A percentile compares a stretch with the other conserved stretches of the same genome.
Evolutionary conservation across 2,329 filamentous ascomycete species (phyloP).

Genomic region (Hymenoscyphus fraxineus): DNA sequence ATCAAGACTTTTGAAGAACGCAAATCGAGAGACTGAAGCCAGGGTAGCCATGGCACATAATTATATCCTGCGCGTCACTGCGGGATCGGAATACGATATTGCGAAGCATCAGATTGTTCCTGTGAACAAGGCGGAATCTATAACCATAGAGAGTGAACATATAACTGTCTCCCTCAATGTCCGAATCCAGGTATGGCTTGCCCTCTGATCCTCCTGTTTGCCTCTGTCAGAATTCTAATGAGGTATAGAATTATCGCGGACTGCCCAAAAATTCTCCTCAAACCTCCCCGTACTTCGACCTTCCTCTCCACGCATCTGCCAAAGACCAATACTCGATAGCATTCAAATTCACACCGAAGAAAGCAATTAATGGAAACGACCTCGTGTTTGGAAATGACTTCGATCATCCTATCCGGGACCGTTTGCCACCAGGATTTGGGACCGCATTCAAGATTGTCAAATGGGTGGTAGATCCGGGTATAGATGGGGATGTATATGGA

Average conservation of each 20-base stretch:
- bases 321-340: conserved; percentile 81
- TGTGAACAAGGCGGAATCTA: conserved; percentile 66
- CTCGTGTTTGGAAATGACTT: conserved; percentile 96
- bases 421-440: conserved; percentile 80
- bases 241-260: conserved; percentile 47
- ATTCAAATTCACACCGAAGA: conserved; percentile 72
- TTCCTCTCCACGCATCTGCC: conserved; percentile 60
- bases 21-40: neutral
- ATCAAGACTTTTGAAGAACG: neutral
- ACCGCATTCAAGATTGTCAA: conserved; percentile 81
- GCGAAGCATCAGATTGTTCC: conserved; percentile 68
- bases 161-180: conserved; percentile 69
- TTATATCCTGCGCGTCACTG: conserved; percentile 78
- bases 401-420: conserved; percentile 81
- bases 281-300: conserved; percentile 74
- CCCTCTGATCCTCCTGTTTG: conserved; percentile 40
- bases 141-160: conserved; percentile 59
- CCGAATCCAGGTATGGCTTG: conserved; percentile 54
- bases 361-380: conserved; percentile 41
- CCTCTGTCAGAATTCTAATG: neutral
- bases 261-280: conserved; percentile 66
- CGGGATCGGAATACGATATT: conserved; percentile 71
- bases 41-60: conserved; percentile 56
- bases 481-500: conserved; percentile 86
- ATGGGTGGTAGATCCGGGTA: conserved; percentile 85